Evolutionary conservation across 148 eudicot species (phyloP).

Genomic region (Vaccinium darrowii): DNA sequence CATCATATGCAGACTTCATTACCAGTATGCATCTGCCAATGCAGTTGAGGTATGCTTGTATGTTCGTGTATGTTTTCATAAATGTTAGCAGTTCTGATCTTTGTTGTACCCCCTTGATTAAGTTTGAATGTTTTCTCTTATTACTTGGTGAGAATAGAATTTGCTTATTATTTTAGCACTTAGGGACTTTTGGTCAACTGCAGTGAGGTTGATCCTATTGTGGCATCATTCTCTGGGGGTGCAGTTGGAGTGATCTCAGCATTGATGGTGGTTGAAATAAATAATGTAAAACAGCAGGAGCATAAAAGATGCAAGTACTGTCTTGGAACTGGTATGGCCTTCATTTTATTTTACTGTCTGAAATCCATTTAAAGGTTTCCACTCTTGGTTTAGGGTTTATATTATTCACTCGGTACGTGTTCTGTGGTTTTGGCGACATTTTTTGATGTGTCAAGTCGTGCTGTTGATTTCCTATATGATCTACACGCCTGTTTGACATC

Average conservation of each 20-base stretch:
- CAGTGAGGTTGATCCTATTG: conserved; percentile 94
- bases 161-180: neutral
- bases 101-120: neutral
- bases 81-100: neutral
- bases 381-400: neutral
- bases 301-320: conserved; percentile 96
- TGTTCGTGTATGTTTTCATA: neutral
- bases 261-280: conserved; percentile 95
- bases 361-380: neutral
- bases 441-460: neutral
- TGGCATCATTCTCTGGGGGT: conserved; percentile 98
- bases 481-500: neutral
- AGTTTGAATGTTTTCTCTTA: neutral
- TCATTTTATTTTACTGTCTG: neutral
- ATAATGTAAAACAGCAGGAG: conserved; percentile 96
- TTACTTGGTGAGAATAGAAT: neutral
- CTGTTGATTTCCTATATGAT: neutral
- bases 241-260: conserved; percentile 99
- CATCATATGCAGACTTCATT: conserved; percentile 85
- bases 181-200: conserved; percentile 18
- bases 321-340: conserved; percentile 77
- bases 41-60: conserved; percentile 67
- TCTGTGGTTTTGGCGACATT: neutral
- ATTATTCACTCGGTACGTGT: neutral
- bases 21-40: conserved; percentile 81